phyloP scores from a whole-genome alignment of 108 stramenopile species.

The Nitzschia sp. region DNA sequence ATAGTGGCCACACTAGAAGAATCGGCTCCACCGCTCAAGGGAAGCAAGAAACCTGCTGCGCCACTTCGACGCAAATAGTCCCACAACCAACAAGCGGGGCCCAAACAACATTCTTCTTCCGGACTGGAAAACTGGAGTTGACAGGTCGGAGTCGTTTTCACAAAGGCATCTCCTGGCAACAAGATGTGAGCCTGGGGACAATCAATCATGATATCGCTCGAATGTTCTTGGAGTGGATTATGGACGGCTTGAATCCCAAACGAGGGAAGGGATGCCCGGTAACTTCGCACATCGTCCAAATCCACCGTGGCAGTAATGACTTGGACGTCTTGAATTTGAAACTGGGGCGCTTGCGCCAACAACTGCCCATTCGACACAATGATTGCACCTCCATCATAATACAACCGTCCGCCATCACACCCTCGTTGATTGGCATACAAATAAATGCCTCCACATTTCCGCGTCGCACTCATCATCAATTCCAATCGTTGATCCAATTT shows the following conservation, averaged over 20 bases:
- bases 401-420: slow-evolving; percentile 94
- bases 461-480: slow-evolving; percentile 86
- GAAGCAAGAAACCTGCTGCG: slow-evolving; percentile 94
- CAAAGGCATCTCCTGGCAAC: neutral
- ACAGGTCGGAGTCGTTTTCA: neutral
- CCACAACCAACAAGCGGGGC: slow-evolving; percentile 99
- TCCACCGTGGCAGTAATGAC: slow-evolving; percentile 94
- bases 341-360: slow-evolving; percentile 93
- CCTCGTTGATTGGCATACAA: slow-evolving; percentile 97
- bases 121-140: slow-evolving; percentile 36
- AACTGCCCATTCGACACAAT: slow-evolving; percentile 93
- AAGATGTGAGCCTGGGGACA: slow-evolving; percentile 9
- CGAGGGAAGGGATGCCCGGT: slow-evolving; percentile 83
- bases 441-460: slow-evolving; percentile 97
- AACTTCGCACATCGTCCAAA: slow-evolving; percentile 93
- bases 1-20: slow-evolving; percentile 92
- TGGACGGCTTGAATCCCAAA: slow-evolving; percentile 86
- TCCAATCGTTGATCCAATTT: slow-evolving; percentile 84
- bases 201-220: slow-evolving; percentile 28
- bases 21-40: slow-evolving; percentile 97
- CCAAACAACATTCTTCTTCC: slow-evolving; percentile 97
- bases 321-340: slow-evolving; percentile 88
- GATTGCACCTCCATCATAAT: slow-evolving; percentile 95
- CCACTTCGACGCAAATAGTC: slow-evolving; percentile 95
- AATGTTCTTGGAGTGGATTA: slow-evolving; percentile 3